Conservation (phyloP, 2,329 filamentous ascomycete genomes). For the Coniochaeta ligniaria region DNA sequence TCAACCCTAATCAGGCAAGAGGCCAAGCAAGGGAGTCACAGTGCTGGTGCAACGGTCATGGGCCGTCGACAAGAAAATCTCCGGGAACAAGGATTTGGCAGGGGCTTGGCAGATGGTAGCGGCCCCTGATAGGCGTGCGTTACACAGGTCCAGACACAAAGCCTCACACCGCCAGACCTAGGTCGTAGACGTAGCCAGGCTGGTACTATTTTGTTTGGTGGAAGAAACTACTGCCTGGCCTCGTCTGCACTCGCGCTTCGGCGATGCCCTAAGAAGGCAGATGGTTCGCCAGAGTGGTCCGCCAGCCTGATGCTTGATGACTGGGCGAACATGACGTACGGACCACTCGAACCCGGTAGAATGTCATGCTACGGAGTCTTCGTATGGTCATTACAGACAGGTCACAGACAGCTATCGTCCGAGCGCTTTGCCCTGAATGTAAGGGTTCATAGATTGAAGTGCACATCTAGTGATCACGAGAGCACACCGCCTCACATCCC, state of each 20-base stretch:
- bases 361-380: not conserved
- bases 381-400: not conserved
- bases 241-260: not conserved
- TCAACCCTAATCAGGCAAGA: not conserved
- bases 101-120: not conserved
- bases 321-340: not conserved
- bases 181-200: not conserved
- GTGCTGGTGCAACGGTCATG: not conserved
- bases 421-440: not conserved
- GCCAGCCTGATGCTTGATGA: not conserved
- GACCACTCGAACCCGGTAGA: not conserved
- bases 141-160: not conserved
- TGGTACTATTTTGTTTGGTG: not conserved
- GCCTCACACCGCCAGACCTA: not conserved
- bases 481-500: not conserved
- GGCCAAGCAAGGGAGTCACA: not conserved
- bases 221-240: not conserved
- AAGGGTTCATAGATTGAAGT: not conserved
- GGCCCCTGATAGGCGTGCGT: not conserved
- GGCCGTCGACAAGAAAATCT: not conserved
- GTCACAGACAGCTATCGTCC: not conserved
- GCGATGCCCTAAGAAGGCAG: not conserved
- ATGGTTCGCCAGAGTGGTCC: not conserved
- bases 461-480: not conserved
- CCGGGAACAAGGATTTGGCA: not conserved